Conservation (phyloP, 139 green algal genomes). For the Tetraselmis striata region DNA sequence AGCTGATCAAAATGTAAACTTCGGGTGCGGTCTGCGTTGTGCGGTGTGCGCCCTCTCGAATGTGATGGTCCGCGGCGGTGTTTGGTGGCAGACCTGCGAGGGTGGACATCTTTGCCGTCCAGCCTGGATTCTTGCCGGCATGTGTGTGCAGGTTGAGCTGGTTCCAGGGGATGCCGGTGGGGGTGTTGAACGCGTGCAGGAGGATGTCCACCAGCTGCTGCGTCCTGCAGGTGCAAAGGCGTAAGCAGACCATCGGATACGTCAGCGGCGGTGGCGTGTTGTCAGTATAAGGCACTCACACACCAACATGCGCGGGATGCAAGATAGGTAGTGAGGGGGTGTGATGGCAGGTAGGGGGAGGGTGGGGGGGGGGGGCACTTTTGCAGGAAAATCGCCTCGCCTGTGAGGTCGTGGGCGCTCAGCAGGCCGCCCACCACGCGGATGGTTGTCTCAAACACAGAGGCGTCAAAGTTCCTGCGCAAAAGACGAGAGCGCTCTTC, state of each 20-base stretch:
- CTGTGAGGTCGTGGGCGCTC: conserved; percentile 51
- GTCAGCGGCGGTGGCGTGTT: no score
- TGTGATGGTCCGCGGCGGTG: no score
- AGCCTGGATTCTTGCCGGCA: conserved; percentile 30
- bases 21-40: no score
- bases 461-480: conserved; percentile 24
- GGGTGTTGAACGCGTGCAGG: conserved; percentile 64
- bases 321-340: no score
- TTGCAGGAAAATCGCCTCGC: conserved; percentile 32
- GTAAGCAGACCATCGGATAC: background rate
- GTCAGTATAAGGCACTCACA: background rate
- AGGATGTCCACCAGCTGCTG: conserved; percentile 43
- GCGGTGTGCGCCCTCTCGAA: no score
- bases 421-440: conserved; percentile 54
- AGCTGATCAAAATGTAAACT: no score
- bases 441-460: conserved; percentile 63
- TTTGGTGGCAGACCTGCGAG: conserved; percentile 1
- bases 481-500: background rate
- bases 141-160: conserved; percentile 43
- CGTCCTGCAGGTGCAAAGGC: conserved; percentile 32
- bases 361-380: background rate
- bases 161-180: conserved; percentile 51
- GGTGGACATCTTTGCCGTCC: conserved; percentile 14
- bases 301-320: background rate
- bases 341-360: no score